Percentiles rank a stretch among this genome's conserved stretches.
phyloP scores from a whole-genome alignment of 2,329 filamentous ascomycete species.

The Pseudogymnoascus sp. region DNA sequence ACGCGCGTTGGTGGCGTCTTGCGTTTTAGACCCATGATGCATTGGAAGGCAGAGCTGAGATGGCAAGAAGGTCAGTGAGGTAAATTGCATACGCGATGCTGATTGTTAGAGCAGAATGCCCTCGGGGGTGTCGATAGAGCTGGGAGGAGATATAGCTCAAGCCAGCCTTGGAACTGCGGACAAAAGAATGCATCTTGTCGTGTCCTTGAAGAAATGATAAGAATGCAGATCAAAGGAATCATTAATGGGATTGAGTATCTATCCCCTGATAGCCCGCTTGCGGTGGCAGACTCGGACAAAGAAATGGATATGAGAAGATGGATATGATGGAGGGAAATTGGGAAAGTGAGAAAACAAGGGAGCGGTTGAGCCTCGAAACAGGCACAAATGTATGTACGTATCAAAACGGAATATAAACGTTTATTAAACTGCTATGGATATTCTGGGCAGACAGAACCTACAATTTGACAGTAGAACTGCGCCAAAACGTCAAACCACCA shows the following conservation, averaged over 20 bases:
- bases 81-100: not conserved
- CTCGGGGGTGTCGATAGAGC: not conserved
- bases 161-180: not conserved
- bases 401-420: not conserved
- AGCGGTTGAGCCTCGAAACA: no score
- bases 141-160: not conserved
- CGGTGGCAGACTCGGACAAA: not conserved
- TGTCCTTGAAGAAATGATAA: not conserved
- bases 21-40: not conserved
- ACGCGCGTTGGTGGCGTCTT: not conserved
- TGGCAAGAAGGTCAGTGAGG: not conserved
- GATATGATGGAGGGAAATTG: not conserved
- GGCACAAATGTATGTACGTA: no score
- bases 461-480: not conserved
- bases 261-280: not conserved
- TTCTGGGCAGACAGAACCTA: not conserved
- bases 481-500: not conserved
- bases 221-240: not conserved
- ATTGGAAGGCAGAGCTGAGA: not conserved
- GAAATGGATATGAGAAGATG: not conserved
- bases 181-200: not conserved
- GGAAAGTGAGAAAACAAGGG: not conserved
- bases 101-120: not conserved
- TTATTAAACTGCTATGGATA: not conserved
- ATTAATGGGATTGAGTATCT: not conserved